A percentile compares a stretch with the other conserved stretches of the same genome.
phyloP scores from a whole-genome alignment of 306 rosid genomes.

The Ceratonia siliqua region DNA sequence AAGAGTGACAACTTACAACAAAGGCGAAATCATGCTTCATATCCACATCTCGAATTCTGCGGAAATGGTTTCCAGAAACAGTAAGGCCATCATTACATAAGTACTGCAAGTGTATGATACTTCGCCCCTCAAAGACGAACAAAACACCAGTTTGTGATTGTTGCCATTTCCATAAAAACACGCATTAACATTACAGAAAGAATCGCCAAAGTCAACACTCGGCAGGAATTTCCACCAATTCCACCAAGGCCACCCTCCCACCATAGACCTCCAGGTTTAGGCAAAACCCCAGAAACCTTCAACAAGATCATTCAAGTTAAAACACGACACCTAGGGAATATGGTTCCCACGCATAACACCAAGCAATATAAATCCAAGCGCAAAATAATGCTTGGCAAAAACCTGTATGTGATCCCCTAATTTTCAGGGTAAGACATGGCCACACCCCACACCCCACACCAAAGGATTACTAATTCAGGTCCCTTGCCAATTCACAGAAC shows the following conservation, averaged over 20 bases:
- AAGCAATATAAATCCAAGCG: constrained; percentile 57
- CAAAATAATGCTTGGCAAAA: constrained; percentile 44
- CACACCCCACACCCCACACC: constrained; percentile 36
- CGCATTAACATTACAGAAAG: constrained; percentile 76
- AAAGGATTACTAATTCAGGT: constrained; percentile 16
- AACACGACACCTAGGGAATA: constrained; percentile 48
- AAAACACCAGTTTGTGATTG: constrained; percentile 81
- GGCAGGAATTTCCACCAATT: constrained; percentile 70
- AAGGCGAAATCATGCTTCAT: constrained; percentile 81
- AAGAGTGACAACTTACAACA: constrained; percentile 57
- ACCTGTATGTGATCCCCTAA: constrained; percentile 36
- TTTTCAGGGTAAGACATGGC: constrained; percentile 35
- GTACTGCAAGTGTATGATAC: constrained; percentile 63
- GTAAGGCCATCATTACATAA: constrained; percentile 77
- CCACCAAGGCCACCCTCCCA: constrained; percentile 74
- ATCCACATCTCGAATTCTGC: constrained; percentile 84
- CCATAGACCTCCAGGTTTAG: constrained; percentile 72
- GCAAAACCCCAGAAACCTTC: constrained; percentile 77
- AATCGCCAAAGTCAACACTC: constrained; percentile 74
- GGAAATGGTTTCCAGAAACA: constrained; percentile 80
- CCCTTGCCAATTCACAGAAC: neutral
- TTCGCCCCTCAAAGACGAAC: constrained; percentile 70
- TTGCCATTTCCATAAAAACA: constrained; percentile 78
- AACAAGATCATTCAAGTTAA: constrained; percentile 76
- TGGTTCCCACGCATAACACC: constrained; percentile 56